phyloP scores from a whole-genome alignment of 2,329 filamentous ascomycete genomes.

The Aspergillus caelatus region DNA sequence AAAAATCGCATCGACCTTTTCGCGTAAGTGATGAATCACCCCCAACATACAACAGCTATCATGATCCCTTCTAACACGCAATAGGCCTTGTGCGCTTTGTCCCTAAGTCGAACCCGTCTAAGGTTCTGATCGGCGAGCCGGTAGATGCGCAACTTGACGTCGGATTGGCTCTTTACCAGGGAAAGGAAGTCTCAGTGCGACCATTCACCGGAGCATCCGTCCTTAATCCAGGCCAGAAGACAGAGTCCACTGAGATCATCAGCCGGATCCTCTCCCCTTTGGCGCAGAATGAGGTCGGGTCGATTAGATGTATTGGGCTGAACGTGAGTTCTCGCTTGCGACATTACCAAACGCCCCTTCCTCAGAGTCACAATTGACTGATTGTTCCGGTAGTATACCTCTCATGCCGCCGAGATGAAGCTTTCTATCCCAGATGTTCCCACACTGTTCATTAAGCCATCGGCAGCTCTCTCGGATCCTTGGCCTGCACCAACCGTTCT shows the following conservation, averaged over 20 bases:
- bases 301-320: slow-evolving; percentile 62
- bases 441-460: slow-evolving; percentile 62
- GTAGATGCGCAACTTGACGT: slow-evolving; percentile 58
- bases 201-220: slow-evolving; percentile 63
- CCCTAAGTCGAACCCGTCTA: slow-evolving; percentile 53
- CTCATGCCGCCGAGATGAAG: slow-evolving; percentile 56
- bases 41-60: neutral
- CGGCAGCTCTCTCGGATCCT: slow-evolving; percentile 57
- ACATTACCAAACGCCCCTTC: neutral
- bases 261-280: slow-evolving; percentile 55
- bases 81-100: slow-evolving; percentile 64
- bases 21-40: slow-evolving; percentile 26
- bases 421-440: slow-evolving; percentile 58
- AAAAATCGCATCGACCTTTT: slow-evolving; percentile 41
- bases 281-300: slow-evolving; percentile 53
- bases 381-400: slow-evolving; percentile 45
- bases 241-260: slow-evolving; percentile 43
- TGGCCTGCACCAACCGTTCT: slow-evolving; percentile 55
- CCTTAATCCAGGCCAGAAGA: slow-evolving; percentile 56
- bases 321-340: slow-evolving; percentile 44
- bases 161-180: slow-evolving; percentile 58
- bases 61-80: slow-evolving; percentile 6
- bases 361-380: neutral
- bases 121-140: slow-evolving; percentile 60
- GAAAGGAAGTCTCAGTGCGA: slow-evolving; percentile 58